phyloP scores from a whole-genome alignment of 768 basidiomycete species.

The Rhodocollybia butyracea region DNA sequence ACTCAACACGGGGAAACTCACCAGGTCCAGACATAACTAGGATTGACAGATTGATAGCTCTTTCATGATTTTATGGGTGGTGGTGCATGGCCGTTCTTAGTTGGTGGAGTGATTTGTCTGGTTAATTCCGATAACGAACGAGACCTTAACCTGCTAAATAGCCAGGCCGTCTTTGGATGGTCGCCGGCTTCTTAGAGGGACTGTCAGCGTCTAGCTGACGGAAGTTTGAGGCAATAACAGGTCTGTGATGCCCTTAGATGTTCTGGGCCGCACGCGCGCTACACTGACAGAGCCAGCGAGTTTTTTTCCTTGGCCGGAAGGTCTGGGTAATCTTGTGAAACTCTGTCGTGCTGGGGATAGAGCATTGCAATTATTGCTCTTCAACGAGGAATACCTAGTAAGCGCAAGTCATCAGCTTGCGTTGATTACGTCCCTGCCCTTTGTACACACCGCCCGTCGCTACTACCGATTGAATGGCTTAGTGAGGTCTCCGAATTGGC shows the following conservation, averaged over 20 bases:
- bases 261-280: conserved; percentile 85
- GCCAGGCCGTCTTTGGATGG: conserved; percentile 73
- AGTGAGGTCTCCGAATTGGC: conserved; percentile 82
- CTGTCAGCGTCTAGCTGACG: conserved; percentile 76
- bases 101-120: conserved; percentile 95
- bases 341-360: conserved; percentile 82
- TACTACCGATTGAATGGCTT: conserved; percentile 91
- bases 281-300: conserved; percentile 90
- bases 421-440: conserved; percentile 90
- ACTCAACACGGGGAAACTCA: conserved; percentile 82
- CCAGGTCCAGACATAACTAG: conserved; percentile 77
- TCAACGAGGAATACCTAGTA: conserved; percentile 91
- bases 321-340: conserved; percentile 74
- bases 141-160: conserved; percentile 94
- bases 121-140: conserved; percentile 95
- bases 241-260: conserved; percentile 91
- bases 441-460: conserved; percentile 88
- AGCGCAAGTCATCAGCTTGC: conserved; percentile 84
- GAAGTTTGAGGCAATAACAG: conserved; percentile 91
- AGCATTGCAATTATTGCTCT: conserved; percentile 91
- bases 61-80: conserved; percentile 84
- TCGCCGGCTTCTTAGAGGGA: conserved; percentile 83
- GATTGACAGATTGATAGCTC: conserved; percentile 82
- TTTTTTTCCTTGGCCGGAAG: conserved; percentile 74
- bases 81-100: conserved; percentile 90